phyloP scores from a whole-genome alignment of 768 basidiomycete genomes.

The Rhodotorula sphaerocarpa region DNA sequence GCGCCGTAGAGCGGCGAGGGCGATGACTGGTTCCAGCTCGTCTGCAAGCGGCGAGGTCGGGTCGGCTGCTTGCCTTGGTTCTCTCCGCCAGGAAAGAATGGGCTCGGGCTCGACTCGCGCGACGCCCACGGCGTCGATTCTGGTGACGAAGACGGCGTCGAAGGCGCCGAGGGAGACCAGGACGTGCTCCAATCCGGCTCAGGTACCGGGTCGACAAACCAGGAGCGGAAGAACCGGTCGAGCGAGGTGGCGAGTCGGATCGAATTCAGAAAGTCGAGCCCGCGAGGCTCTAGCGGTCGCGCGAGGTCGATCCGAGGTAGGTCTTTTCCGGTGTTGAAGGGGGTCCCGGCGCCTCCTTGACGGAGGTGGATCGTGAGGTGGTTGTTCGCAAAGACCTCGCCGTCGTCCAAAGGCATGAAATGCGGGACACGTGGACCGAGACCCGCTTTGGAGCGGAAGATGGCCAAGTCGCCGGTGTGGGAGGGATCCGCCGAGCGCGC shows the following conservation, averaged over 20 bases:
- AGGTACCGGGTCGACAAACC: not conserved
- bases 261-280: not conserved
- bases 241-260: constrained; percentile 6
- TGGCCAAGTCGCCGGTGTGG: not conserved
- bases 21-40: not conserved
- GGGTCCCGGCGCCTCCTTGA: too few relatives aligned
- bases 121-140: not conserved
- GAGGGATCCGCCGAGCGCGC: not conserved
- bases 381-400: constrained; percentile 17
- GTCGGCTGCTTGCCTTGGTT: not conserved
- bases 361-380: not conserved
- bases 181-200: not conserved
- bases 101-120: not conserved
- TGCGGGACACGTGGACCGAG: not conserved
- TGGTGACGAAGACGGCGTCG: not conserved
- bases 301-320: too few relatives aligned
- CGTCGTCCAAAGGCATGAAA: constrained; percentile 19
- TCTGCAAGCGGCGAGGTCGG: not conserved
- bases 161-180: not conserved
- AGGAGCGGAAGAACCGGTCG: constrained; percentile 7
- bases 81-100: not conserved
- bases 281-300: not conserved
- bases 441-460: not conserved
- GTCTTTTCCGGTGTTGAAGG: too few relatives aligned
- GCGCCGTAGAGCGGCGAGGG: constrained; percentile 13